Evolutionary conservation across 2,329 filamentous ascomycete genomes (phyloP).

Genomic region (Ophiocordyceps camponoti-saundersi): DNA sequence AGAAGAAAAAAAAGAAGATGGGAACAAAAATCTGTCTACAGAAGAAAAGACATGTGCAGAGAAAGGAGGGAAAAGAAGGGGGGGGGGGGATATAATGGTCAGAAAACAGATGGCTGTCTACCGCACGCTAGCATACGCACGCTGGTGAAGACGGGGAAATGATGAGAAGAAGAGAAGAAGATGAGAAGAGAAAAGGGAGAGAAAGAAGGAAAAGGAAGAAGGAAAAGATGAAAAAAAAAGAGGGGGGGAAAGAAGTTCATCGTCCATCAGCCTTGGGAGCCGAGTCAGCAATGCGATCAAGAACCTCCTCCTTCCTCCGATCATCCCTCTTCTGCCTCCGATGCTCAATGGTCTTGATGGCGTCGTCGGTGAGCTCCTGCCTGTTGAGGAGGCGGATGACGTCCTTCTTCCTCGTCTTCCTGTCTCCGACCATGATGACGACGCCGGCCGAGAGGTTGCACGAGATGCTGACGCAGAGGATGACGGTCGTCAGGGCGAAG

Average conservation of each 20-base stretch:
- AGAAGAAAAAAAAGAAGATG: too few relatives aligned
- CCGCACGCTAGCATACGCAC: too few relatives aligned
- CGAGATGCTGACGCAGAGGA: slow-evolving; percentile 62
- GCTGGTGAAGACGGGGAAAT: background rate
- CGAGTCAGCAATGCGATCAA: background rate
- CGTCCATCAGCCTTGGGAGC: background rate
- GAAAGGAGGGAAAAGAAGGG: too few relatives aligned
- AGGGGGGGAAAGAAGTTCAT: background rate
- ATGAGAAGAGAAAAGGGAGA: background rate
- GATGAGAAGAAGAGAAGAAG: background rate
- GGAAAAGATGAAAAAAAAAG: background rate
- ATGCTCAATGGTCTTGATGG: slow-evolving; percentile 27
- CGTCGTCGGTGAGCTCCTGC: slow-evolving; percentile 53
- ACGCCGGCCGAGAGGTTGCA: slow-evolving; percentile 65
- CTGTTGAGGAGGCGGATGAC: slow-evolving; percentile 61
- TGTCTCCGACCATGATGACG: slow-evolving; percentile 60
- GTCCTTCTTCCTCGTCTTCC: slow-evolving; percentile 69
- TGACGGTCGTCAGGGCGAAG: slow-evolving; percentile 60
- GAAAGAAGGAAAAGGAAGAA: background rate
- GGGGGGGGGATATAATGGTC: too few relatives aligned
- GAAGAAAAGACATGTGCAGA: too few relatives aligned
- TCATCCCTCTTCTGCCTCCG: slow-evolving; percentile 4
- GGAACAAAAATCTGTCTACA: too few relatives aligned
- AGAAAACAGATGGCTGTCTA: too few relatives aligned
- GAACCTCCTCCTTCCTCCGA: background rate